phyloP scores from a whole-genome alignment of 228 moss, liverwort and hornwort species.

The Sphagnum fallax region DNA sequence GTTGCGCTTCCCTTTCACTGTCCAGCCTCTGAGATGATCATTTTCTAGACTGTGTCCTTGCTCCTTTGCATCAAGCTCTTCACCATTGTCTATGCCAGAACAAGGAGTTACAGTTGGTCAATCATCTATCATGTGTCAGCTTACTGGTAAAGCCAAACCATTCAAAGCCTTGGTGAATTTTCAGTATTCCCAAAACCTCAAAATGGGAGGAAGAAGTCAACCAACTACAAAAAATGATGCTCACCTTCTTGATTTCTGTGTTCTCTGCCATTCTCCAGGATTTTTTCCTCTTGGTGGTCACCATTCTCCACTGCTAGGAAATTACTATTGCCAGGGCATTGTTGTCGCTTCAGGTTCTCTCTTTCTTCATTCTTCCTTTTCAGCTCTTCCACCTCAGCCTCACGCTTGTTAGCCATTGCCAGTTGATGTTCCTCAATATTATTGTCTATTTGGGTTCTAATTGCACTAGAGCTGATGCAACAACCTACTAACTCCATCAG shows the following conservation, averaged over 20 bases:
- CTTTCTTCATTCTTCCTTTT: slow-evolving; percentile 75
- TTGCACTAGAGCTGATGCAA: slow-evolving; percentile 54
- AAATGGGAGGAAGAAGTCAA: too few species aligned
- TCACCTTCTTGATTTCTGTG: slow-evolving; percentile 22
- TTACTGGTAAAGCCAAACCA: too few species aligned
- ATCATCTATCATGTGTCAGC: too few species aligned
- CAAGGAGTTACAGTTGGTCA: too few species aligned
- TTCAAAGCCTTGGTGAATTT: too few species aligned
- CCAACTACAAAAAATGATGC: too few species aligned
- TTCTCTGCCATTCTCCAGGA: slow-evolving; percentile 25
- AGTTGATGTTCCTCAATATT: slow-evolving; percentile 82
- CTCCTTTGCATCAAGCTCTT: slow-evolving; percentile 34
- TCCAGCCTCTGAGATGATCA: slow-evolving; percentile 75
- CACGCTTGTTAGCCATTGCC: slow-evolving; percentile 66
- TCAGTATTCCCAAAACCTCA: too few species aligned
- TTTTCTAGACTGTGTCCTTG: slow-evolving; percentile 28
- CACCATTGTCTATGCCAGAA: slow-evolving; percentile 23
- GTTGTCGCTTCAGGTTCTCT: slow-evolving; percentile 42
- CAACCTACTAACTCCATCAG: slow-evolving; percentile 69
- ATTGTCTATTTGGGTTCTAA: slow-evolving; percentile 88
- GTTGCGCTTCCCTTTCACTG: slow-evolving; percentile 86
- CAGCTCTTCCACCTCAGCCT: slow-evolving; percentile 62
- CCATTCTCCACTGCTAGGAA: slow-evolving; percentile 21
- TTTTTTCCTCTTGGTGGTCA: slow-evolving; percentile 23
- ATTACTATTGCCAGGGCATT: slow-evolving; percentile 30